These are phyloP conservation scores for Fraxinus latifolia DNA, from an alignment of 305 asterid genomes.

Conservation along the genomic window DNA sequence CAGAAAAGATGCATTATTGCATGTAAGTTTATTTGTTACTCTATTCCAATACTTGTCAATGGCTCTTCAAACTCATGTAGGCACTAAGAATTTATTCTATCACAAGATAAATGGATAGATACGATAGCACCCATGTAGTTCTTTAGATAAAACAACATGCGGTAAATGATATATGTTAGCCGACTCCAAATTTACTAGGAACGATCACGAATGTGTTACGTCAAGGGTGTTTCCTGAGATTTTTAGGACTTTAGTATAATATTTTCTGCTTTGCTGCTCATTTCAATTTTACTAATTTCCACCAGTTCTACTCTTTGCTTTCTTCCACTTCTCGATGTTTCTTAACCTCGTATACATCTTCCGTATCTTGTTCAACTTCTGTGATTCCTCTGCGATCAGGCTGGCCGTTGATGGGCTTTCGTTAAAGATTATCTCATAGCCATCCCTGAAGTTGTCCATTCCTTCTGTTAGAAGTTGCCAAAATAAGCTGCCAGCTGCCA, in stretches of 20 bases:
- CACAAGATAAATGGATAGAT: background rate
- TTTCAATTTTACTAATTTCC: background rate
- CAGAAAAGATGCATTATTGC: background rate
- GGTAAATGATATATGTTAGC: background rate
- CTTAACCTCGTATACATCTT: conserved; percentile 24
- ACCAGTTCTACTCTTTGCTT: background rate
- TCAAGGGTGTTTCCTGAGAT: background rate
- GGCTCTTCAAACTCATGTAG: background rate
- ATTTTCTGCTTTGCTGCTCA: background rate
- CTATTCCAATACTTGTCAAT: background rate
- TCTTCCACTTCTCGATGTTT: conserved; percentile 13
- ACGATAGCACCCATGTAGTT: background rate
- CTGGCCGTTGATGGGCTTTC: conserved; percentile 45
- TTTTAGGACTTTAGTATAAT: background rate
- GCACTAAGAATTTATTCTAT: background rate
- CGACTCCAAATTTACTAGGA: background rate
- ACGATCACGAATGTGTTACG: background rate
- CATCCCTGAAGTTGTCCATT: conserved; percentile 45
- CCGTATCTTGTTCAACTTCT: conserved; percentile 38
- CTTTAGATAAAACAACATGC: background rate
- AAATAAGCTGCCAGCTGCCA: conserved; percentile 50
- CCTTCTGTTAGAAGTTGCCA: conserved; percentile 54
- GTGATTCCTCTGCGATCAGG: conserved; percentile 41
- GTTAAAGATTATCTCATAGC: conserved; percentile 44
- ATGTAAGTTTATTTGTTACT: too few relatives aligned